phyloP scores from a whole-genome alignment of 257 asterid genomes.

The Nemophila menziesii region DNA sequence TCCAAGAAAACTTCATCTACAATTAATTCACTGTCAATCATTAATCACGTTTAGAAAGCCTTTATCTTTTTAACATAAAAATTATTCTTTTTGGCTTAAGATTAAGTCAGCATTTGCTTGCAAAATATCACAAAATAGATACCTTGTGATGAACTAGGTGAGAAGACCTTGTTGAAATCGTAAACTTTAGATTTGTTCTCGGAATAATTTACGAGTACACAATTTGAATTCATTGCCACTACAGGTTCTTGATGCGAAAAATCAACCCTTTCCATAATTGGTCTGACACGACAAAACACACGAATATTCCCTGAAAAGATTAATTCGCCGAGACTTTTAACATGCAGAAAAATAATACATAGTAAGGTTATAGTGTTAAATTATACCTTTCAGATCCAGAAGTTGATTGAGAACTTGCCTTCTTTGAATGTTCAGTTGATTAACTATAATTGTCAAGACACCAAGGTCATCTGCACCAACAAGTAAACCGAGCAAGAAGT shows the following conservation, averaged over 20 bases:
- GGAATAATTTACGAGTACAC: slow-evolving; percentile 4
- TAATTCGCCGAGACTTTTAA: not conserved
- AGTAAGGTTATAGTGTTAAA: too few relatives aligned
- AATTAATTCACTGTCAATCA: not conserved
- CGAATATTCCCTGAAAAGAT: slow-evolving; percentile 10
- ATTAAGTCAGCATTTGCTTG: not conserved
- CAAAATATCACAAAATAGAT: not conserved
- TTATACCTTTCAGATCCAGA: slow-evolving; percentile 15
- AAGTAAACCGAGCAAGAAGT: not conserved
- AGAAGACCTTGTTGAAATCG: slow-evolving; percentile 14
- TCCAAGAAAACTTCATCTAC: slow-evolving; percentile 12
- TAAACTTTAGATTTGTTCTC: slow-evolving; percentile 10
- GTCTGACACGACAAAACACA: slow-evolving; percentile 14
- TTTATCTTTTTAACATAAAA: not conserved
- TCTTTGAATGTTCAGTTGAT: slow-evolving; percentile 5
- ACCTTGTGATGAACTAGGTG: slow-evolving; percentile 13
- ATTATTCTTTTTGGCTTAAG: too few relatives aligned
- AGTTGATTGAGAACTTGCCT: slow-evolving; percentile 9
- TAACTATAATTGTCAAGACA: slow-evolving; percentile 1
- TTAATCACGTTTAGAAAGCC: not conserved
- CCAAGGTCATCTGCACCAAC: slow-evolving; percentile 9
- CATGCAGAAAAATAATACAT: too few relatives aligned
- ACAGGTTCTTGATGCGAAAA: slow-evolving; percentile 1
- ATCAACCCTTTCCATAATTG: not conserved
- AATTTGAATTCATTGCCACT: slow-evolving; percentile 5